Conservation (phyloP, 2,329 filamentous ascomycete genomes). For the Fusarium gaditjirri region DNA sequence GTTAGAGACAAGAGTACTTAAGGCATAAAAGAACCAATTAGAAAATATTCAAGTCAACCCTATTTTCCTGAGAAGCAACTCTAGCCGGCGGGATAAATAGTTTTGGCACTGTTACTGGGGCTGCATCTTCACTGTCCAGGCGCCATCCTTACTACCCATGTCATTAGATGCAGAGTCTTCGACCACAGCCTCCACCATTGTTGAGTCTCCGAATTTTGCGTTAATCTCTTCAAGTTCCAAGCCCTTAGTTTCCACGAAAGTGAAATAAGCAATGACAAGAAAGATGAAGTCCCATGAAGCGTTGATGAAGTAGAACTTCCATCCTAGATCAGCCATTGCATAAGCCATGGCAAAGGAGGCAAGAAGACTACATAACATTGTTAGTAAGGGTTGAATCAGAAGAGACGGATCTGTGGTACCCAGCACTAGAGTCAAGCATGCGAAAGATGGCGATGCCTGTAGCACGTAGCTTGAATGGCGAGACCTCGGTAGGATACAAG, state of each 20-base stretch:
- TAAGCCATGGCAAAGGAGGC: constrained; percentile 2
- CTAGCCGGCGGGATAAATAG: background rate
- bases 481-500: background rate
- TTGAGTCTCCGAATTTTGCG: background rate
- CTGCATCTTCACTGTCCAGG: background rate
- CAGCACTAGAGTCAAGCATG: background rate
- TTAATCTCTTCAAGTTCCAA: background rate
- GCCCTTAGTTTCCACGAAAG: background rate
- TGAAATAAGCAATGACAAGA: background rate
- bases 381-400: rapidly evolving
- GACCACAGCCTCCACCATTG: background rate
- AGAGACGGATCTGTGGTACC: background rate
- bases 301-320: constrained; percentile 7
- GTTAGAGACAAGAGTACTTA: background rate
- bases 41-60: rapidly evolving
- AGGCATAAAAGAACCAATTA: background rate
- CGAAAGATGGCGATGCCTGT: constrained; percentile 1
- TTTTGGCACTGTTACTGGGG: background rate
- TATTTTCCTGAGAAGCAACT: rapidly evolving
- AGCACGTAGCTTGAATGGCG: background rate
- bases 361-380: background rate
- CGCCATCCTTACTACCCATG: background rate
- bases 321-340: background rate
- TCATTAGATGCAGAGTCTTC: background rate
- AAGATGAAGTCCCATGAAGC: background rate